phyloP scores from a whole-genome alignment of 2,329 filamentous ascomycete genomes.

The Colletotrichum sp. region DNA sequence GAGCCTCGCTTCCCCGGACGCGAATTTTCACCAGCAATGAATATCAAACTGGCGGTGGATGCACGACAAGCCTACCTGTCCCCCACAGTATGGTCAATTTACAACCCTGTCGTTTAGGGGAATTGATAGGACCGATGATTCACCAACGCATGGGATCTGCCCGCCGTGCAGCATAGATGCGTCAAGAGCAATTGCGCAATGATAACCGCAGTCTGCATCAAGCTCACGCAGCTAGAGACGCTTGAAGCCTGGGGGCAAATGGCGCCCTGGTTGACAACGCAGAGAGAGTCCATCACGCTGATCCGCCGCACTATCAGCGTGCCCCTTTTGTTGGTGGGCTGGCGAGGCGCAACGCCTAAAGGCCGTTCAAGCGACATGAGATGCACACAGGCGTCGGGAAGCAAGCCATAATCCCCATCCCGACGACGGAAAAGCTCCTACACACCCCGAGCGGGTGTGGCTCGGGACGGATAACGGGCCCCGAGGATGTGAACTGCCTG shows the following conservation, averaged over 20 bases:
- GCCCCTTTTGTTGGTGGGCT: neutral
- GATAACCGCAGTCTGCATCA: neutral
- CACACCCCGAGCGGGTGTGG: neutral
- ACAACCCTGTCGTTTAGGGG: constrained; percentile 16
- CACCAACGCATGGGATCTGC: constrained; percentile 10
- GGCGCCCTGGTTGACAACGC: neutral
- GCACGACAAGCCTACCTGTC: constrained; percentile 22
- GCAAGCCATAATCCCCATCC: neutral
- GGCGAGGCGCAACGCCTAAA: neutral
- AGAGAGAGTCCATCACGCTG: neutral
- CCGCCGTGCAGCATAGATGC: neutral
- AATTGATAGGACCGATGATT: constrained; percentile 23
- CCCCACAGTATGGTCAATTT: constrained; percentile 18
- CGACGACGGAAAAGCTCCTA: neutral
- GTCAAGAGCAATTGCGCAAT: neutral
- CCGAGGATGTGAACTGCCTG: neutral
- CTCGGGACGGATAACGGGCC: neutral
- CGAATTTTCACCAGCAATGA: constrained; percentile 18
- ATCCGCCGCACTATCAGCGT: neutral
- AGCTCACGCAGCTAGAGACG: neutral
- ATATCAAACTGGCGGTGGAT: constrained; percentile 24
- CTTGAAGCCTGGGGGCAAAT: neutral
- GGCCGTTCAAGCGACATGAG: neutral
- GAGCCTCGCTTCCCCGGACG: neutral
- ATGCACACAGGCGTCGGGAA: neutral